Percentiles rank a stretch among this genome's conserved stretches.
Conservation (phyloP, 768 basidiomycete species). For the Leccinum pellstonianum region DNA sequence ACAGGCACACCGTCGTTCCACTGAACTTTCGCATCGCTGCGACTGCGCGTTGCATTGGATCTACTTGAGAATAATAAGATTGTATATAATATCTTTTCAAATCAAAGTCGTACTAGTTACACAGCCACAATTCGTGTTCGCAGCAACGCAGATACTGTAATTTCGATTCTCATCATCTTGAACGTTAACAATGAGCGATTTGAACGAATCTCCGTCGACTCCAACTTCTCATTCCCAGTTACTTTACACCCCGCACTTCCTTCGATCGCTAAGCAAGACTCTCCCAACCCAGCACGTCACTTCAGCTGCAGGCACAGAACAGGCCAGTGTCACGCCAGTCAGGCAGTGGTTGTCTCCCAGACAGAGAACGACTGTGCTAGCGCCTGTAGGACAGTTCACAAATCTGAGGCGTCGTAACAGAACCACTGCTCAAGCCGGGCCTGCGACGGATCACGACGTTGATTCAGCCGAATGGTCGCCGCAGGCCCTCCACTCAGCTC, state of each 20-base stretch:
- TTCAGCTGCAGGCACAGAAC: constrained; percentile 5
- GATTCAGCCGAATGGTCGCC: constrained; percentile 9
- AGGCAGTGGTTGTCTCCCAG: constrained; percentile 11
- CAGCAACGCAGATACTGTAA: neutral
- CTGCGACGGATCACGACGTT: constrained; percentile 2
- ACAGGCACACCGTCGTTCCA: constrained; percentile 73
- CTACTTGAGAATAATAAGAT: constrained; percentile 18
- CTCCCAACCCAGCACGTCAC: constrained; percentile 17
- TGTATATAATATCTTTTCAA: neutral
- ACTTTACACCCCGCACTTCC: constrained; percentile 10
- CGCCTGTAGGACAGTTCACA: constrained; percentile 14
- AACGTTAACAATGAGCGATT: constrained; percentile 6
- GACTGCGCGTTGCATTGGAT: constrained; percentile 66
- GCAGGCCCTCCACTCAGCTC: constrained; percentile 1
- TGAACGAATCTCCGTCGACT: neutral
- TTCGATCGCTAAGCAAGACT: constrained; percentile 23
- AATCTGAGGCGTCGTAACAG: constrained; percentile 17
- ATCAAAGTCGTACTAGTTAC: neutral
- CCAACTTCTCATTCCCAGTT: neutral
- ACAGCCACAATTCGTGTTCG: constrained; percentile 15
- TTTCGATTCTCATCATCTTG: neutral
- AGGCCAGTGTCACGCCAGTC: constrained; percentile 1
- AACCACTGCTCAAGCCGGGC: constrained; percentile 1
- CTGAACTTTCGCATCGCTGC: constrained; percentile 77
- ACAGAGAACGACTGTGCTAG: constrained; percentile 13